These are phyloP conservation scores for Murraya koenigii DNA, from an alignment of 345 rosid species.

Conservation along the genomic window DNA sequence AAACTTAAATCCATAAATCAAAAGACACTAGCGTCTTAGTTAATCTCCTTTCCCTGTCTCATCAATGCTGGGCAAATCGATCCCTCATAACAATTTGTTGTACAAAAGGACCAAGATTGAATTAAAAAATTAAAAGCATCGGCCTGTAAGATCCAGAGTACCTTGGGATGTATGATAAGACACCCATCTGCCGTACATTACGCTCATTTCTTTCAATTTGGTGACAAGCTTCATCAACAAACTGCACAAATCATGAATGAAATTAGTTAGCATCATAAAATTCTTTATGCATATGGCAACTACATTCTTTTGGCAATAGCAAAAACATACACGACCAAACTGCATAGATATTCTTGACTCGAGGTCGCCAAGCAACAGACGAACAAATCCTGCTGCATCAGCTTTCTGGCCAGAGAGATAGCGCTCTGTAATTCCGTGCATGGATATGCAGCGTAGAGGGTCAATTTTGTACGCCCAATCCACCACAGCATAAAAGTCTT, in stretches of 20 bases:
- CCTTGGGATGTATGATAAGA: constrained; percentile 93
- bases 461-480: constrained; percentile 99
- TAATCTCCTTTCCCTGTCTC: background rate
- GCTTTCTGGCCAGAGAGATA: constrained; percentile 99
- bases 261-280: constrained; percentile 17
- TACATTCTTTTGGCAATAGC: constrained; percentile 8
- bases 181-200: constrained; percentile 83
- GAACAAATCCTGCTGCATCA: constrained; percentile 99
- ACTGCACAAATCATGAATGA: constrained; percentile 47
- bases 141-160: constrained; percentile 23
- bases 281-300: constrained; percentile 6
- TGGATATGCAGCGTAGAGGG: constrained; percentile 96
- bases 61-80: background rate
- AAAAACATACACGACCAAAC: constrained; percentile 70
- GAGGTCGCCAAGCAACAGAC: constrained; percentile 91
- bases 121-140: background rate
- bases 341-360: constrained; percentile 93
- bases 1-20: background rate
- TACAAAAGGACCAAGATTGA: background rate
- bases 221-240: constrained; percentile 97
- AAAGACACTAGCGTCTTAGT: background rate
- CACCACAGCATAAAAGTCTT: constrained; percentile 97
- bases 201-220: constrained; percentile 95
- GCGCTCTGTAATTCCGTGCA: constrained; percentile 97
- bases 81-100: background rate